These are phyloP conservation scores for Saitozyma podzolica DNA, from an alignment of 768 basidiomycete genomes.

Conservation along the genomic window DNA sequence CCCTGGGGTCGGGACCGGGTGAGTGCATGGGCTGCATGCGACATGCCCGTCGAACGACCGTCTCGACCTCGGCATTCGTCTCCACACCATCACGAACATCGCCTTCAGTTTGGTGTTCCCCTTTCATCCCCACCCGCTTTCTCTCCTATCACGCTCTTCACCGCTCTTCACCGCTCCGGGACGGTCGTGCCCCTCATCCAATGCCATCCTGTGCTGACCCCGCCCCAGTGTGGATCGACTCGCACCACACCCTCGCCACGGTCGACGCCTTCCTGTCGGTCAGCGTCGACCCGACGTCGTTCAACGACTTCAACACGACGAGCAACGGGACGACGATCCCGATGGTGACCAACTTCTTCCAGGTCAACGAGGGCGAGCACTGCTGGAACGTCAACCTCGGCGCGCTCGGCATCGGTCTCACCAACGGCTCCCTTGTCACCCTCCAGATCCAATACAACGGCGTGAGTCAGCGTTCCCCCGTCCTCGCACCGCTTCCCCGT, in stretches of 20 bases:
- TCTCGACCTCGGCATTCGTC: no score
- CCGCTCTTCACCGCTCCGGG: no score
- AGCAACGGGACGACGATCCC: conserved; percentile 39
- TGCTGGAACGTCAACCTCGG: conserved; percentile 71
- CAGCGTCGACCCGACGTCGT: conserved; percentile 61
- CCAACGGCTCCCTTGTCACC: conserved; percentile 71
- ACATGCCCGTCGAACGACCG: no score
- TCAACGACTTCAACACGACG: conserved; percentile 63
- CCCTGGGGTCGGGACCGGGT: no score
- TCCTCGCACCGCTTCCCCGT: neutral
- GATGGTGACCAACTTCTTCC: conserved; percentile 35
- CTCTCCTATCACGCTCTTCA: no score
- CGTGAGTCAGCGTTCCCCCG: conserved; percentile 21
- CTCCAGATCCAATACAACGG: conserved; percentile 57
- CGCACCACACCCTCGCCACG: conserved; percentile 43
- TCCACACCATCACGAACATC: no score
- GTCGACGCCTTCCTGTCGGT: conserved; percentile 59
- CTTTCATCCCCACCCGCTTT: no score
- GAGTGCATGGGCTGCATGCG: no score
- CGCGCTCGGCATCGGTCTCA: conserved; percentile 58
- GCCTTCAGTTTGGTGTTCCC: no score
- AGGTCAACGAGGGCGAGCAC: conserved; percentile 61
- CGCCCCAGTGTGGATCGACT: conserved; percentile 20
- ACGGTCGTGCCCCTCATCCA: no score
- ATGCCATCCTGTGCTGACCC: no score